Conservation (phyloP, 345 rosid species). For the Syzygium aromaticum region DNA sequence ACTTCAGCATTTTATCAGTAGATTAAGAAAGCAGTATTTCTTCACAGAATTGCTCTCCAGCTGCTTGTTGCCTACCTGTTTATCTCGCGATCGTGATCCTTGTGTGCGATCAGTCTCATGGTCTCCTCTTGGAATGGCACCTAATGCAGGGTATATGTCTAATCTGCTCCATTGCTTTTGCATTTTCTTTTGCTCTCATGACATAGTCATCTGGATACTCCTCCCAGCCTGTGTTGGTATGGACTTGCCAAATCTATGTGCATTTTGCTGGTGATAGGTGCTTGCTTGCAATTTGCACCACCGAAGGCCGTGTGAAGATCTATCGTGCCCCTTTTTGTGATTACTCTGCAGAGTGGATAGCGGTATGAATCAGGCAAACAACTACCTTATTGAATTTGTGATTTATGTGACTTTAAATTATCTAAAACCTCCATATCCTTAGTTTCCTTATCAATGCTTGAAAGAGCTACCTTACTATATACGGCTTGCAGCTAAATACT, state of each 20-base stretch:
- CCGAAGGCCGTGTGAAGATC: conserved; percentile 77
- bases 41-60: conserved; percentile 52
- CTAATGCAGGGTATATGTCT: conserved; percentile 55
- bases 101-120: conserved; percentile 79
- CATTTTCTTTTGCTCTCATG: not conserved
- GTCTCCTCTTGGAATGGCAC: conserved; percentile 91
- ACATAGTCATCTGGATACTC: not conserved
- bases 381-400: not conserved
- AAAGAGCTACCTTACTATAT: not conserved
- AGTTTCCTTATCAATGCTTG: not conserved
- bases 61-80: conserved; percentile 50
- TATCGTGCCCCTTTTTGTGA: conserved; percentile 76
- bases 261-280: conserved; percentile 34
- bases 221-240: not conserved
- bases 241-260: not conserved
- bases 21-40: not conserved
- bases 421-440: not conserved
- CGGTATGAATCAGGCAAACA: conserved; percentile 34
- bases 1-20: not conserved
- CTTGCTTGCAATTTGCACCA: conserved; percentile 77
- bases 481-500: not conserved
- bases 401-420: not conserved
- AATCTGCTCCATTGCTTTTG: not conserved
- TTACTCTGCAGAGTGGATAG: conserved; percentile 90
- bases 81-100: conserved; percentile 60